phyloP scores from a whole-genome alignment of 495 filamentous ascomycete genomes.

The Paragyromitra xinjiangensis region DNA sequence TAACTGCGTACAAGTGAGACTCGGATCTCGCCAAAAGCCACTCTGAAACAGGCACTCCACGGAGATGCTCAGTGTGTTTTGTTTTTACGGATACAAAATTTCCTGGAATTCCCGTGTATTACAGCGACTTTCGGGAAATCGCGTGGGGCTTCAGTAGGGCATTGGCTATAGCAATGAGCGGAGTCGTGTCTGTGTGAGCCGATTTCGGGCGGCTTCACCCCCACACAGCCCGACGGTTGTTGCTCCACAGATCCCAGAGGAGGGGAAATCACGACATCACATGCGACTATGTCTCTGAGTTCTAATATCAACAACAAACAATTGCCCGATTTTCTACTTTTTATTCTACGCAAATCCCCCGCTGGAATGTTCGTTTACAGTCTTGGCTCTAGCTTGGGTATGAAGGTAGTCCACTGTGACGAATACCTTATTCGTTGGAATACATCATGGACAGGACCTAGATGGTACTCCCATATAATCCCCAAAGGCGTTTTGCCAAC shows the following conservation, averaged over 20 bases:
- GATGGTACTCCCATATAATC: background rate
- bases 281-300: no score
- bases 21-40: constrained; percentile 1
- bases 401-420: no score
- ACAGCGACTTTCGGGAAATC: background rate
- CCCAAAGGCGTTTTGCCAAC: background rate
- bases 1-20: background rate
- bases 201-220: background rate
- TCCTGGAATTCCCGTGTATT: background rate
- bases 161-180: background rate
- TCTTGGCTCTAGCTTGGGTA: no score
- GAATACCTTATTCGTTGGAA: no score
- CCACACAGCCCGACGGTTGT: background rate
- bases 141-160: background rate
- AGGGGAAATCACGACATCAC: no score
- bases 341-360: no score
- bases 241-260: no score
- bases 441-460: no score
- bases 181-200: background rate
- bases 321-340: no score
- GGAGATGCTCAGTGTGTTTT: background rate
- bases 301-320: no score
- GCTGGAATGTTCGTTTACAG: no score
- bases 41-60: background rate
- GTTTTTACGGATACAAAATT: background rate